Conservation (phyloP, 495 filamentous ascomycete genomes). For the Achaetomiella virescens region DNA sequence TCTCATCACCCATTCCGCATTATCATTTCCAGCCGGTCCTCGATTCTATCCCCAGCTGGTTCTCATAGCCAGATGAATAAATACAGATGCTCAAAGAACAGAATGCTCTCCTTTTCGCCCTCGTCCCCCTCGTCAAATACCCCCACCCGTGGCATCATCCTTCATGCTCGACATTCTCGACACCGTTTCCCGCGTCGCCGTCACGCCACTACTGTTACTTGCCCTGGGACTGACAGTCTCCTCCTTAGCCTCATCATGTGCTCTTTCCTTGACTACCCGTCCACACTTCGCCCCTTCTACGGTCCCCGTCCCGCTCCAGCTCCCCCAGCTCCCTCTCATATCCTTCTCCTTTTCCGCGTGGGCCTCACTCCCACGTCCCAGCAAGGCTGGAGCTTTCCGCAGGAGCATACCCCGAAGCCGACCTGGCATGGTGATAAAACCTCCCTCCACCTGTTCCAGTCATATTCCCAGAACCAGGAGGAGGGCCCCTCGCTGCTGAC, state of each 20-base stretch:
- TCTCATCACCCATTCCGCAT: too few species aligned
- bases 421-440: not conserved
- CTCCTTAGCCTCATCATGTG: not conserved
- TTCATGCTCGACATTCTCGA: constrained; percentile 3
- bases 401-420: not conserved
- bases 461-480: not conserved
- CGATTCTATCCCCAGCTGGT: too few species aligned
- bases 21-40: too few species aligned
- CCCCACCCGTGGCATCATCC: not conserved
- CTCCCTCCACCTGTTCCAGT: not conserved
- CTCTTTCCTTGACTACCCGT: not conserved
- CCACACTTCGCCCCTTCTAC: not conserved
- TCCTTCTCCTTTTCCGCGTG: not conserved
- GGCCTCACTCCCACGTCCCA: not conserved
- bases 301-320: constrained; percentile 16
- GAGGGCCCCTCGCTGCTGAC: too few species aligned
- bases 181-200: not conserved
- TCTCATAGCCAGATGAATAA: too few species aligned
- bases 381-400: not conserved
- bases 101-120: not conserved
- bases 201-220: constrained; percentile 2
- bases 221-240: not conserved
- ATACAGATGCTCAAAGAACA: too few species aligned
- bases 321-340: constrained; percentile 21
- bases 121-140: not conserved